phyloP scores from a whole-genome alignment of 2,329 filamentous ascomycete species.

The Xylaria sp. region DNA sequence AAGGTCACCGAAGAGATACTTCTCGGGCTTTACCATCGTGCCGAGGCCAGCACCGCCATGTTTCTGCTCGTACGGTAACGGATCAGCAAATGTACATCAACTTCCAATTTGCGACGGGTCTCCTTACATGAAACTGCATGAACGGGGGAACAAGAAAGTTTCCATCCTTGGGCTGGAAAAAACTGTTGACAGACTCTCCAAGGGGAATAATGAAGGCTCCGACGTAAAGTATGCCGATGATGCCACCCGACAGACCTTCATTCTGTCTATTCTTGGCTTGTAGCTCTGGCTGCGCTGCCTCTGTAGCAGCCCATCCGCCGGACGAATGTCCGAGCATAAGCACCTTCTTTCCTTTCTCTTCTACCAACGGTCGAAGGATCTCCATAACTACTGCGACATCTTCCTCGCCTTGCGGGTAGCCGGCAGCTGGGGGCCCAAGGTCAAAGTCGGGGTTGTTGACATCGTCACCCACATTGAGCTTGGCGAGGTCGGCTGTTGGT shows the following conservation, averaged over 20 bases:
- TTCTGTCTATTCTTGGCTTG: conserved; percentile 42
- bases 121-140: conserved; percentile 45
- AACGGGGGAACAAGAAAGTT: conserved; percentile 41
- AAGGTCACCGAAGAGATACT: conserved; percentile 49
- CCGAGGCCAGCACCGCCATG: conserved; percentile 40
- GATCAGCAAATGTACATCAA: conserved; percentile 8
- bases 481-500: conserved; percentile 47
- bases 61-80: conserved; percentile 22
- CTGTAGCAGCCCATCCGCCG: conserved; percentile 51
- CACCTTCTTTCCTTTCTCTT: conserved; percentile 45
- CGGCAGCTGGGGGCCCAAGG: conserved; percentile 44
- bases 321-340: conserved; percentile 50
- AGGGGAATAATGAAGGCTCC: conserved; percentile 49
- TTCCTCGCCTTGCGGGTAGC: conserved; percentile 46
- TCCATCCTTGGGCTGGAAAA: conserved; percentile 49
- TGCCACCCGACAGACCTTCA: conserved; percentile 38
- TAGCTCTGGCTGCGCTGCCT: conserved; percentile 47
- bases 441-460: conserved; percentile 42
- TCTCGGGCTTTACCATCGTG: conserved; percentile 42
- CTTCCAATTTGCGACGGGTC: neutral
- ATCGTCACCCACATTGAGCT: conserved; percentile 42
- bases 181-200: conserved; percentile 48
- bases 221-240: conserved; percentile 49
- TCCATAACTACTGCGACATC: conserved; percentile 31
- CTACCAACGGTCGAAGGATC: conserved; percentile 27